Evolutionary conservation across 73 alveolate species (phyloP).

Genomic region (Tetrahymena thermophila): DNA sequence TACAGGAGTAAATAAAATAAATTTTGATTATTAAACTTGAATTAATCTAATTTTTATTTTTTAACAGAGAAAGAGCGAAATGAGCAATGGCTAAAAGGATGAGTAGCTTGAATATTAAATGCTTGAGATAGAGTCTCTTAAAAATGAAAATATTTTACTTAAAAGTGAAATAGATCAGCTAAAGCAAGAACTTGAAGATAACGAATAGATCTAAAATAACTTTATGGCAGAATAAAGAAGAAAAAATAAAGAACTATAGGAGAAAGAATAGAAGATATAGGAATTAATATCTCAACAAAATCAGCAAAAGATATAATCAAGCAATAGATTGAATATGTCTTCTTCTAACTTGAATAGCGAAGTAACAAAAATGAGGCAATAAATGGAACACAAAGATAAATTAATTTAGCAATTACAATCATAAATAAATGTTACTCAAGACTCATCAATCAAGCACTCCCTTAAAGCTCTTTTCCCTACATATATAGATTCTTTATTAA

Average conservation of each 20-base stretch:
- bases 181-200: neutral
- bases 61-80: neutral
- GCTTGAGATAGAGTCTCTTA: neutral
- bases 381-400: neutral
- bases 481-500: neutral
- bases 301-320: neutral
- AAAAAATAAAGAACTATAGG: neutral
- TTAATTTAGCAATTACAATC: neutral
- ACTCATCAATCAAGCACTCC: neutral
- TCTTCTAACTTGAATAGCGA: neutral
- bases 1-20: neutral
- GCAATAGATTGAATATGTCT: neutral
- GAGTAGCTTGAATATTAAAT: neutral
- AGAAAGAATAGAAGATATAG: neutral
- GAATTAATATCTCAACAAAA: neutral
- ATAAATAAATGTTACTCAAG: neutral
- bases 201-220: neutral
- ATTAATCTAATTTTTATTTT: neutral
- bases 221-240: neutral
- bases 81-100: neutral
- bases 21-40: neutral
- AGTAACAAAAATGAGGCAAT: neutral
- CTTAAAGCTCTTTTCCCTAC: neutral
- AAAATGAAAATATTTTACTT: neutral
- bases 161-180: neutral